Conservation (phyloP, 805 yeast species). For the Millerago galiae region DNA sequence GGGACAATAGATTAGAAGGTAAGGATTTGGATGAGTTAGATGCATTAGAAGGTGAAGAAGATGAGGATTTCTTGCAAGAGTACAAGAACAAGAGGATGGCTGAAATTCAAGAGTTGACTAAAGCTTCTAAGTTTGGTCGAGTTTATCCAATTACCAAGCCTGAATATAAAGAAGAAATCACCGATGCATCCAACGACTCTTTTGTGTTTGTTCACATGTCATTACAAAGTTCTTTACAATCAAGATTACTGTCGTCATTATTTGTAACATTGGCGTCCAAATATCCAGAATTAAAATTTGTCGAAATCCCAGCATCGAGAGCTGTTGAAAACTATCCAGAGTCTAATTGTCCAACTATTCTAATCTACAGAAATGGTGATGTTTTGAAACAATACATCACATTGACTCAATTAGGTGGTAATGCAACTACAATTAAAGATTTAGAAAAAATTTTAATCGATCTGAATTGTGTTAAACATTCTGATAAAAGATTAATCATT, state of each 20-base stretch:
- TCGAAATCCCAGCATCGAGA: constrained; percentile 84
- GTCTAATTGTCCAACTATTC: constrained; percentile 81
- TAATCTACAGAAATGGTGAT: constrained; percentile 72
- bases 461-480: constrained; percentile 54
- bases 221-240: constrained; percentile 60
- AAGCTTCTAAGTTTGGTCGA: constrained; percentile 58
- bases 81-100: constrained; percentile 73
- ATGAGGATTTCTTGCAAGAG: constrained; percentile 76
- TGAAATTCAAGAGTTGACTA: constrained; percentile 59
- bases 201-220: constrained; percentile 78
- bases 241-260: constrained; percentile 61
- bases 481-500: constrained; percentile 59
- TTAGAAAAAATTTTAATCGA: constrained; percentile 67
- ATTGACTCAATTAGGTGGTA: constrained; percentile 77
- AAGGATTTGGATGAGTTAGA: constrained; percentile 77
- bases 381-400: constrained; percentile 81
- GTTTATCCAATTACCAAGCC: constrained; percentile 79
- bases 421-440: constrained; percentile 61
- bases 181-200: constrained; percentile 62
- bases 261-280: constrained; percentile 52
- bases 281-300: constrained; percentile 80
- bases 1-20: constrained; percentile 74
- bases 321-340: constrained; percentile 94
- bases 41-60: constrained; percentile 87
- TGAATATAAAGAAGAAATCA: constrained; percentile 81